These are phyloP conservation scores for Talaromyces adpressus DNA, from an alignment of 495 filamentous ascomycete genomes.

Conservation along the genomic window DNA sequence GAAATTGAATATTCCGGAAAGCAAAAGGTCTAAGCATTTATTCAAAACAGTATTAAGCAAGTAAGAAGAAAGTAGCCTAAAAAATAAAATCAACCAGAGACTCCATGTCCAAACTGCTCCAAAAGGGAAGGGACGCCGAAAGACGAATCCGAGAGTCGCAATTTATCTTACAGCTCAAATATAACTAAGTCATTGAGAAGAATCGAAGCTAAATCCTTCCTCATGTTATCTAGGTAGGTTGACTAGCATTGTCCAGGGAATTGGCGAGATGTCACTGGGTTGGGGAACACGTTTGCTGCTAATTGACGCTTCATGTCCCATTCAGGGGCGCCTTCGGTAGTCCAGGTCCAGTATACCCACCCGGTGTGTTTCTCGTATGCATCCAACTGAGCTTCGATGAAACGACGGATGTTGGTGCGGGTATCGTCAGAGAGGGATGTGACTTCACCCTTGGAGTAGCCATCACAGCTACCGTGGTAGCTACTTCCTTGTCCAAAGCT, in stretches of 20 bases:
- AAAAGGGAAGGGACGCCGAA: neutral
- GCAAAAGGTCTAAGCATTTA: neutral
- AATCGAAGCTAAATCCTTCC: neutral
- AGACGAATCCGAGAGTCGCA: neutral
- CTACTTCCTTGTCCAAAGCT: conserved; percentile 35
- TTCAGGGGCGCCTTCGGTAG: conserved; percentile 78
- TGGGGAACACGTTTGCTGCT: conserved; percentile 53
- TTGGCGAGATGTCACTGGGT: conserved; percentile 44
- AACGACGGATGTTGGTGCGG: conserved; percentile 50
- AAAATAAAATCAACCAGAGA: no score
- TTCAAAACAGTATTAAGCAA: neutral
- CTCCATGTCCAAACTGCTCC: no score
- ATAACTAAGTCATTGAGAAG: neutral
- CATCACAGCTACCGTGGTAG: conserved; percentile 50
- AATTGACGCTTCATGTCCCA: conserved; percentile 74
- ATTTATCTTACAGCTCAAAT: neutral
- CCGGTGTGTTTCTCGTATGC: conserved; percentile 61
- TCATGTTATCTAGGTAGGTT: no score
- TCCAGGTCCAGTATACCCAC: conserved; percentile 83
- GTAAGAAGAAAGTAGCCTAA: no score
- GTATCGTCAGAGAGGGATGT: conserved; percentile 42
- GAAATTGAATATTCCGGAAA: neutral
- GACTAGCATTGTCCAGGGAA: conserved; percentile 25
- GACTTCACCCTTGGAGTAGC: conserved; percentile 51
- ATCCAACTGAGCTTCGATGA: conserved; percentile 68